Percentiles rank a stretch among this genome's conserved stretches.
These are phyloP conservation scores for Fraxinus velutina DNA, from an alignment of 305 asterid genomes.

Conservation along the genomic window DNA sequence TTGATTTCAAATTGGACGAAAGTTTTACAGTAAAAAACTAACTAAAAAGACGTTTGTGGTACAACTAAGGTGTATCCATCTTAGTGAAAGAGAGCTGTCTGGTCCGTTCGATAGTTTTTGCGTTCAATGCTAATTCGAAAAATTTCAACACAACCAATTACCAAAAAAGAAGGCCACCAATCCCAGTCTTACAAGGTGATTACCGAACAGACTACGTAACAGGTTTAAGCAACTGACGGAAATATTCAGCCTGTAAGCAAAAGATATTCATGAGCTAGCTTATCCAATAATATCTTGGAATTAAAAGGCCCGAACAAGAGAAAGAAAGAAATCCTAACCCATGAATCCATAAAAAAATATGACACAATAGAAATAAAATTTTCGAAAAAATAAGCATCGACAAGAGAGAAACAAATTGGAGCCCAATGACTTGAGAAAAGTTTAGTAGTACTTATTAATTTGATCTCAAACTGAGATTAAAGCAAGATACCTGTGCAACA, in stretches of 20 bases:
- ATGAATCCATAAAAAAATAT: neutral
- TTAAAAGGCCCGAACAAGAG: neutral
- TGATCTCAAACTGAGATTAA: neutral
- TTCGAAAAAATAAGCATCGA: neutral
- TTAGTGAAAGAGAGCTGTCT: conserved; percentile 21
- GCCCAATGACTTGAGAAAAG: neutral
- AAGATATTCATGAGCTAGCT: conserved; percentile 19
- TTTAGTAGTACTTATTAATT: neutral
- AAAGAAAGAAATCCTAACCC: neutral
- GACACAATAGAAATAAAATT: neutral
- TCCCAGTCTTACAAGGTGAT: conserved; percentile 24
- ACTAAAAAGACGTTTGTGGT: conserved; percentile 12
- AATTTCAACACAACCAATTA: conserved; percentile 25
- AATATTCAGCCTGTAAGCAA: conserved; percentile 76
- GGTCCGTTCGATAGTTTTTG: conserved; percentile 12
- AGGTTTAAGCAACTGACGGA: conserved; percentile 92
- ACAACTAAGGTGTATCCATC: conserved; percentile 40
- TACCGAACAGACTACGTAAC: conserved; percentile 67
- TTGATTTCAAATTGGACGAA: conserved; percentile 16
- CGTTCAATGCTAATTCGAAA: conserved; percentile 21
- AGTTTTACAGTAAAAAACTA: conserved; percentile 17
- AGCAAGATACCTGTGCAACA: neutral
- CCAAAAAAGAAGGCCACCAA: conserved; percentile 24
- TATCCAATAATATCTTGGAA: neutral
- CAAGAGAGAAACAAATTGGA: neutral